Evolutionary conservation across 2,329 filamentous ascomycete species (phyloP).

Genomic region (Sporothrix phasma): DNA sequence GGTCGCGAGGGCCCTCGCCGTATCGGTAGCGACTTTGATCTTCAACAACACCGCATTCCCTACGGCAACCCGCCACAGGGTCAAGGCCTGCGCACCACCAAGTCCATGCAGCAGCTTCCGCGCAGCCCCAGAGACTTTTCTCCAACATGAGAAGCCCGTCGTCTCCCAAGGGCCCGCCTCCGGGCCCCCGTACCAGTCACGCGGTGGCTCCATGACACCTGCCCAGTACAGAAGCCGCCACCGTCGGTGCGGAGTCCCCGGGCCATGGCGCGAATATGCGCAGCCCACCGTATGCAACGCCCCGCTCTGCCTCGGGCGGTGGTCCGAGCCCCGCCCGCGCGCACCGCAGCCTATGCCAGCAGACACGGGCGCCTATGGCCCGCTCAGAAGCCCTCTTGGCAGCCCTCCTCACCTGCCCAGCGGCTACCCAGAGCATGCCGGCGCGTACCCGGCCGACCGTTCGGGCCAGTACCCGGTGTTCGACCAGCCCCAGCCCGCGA

Average conservation of each 20-base stretch:
- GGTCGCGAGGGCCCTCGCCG: neutral
- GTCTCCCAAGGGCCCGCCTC: neutral
- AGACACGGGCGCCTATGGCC: neutral
- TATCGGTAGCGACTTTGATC: neutral
- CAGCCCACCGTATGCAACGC: neutral
- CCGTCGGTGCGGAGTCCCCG: neutral
- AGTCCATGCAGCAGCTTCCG: constrained; percentile 15
- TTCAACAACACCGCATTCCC: neutral
- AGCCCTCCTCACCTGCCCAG: neutral
- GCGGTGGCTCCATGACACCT: constrained; percentile 5
- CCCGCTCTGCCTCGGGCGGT: neutral
- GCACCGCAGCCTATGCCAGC: neutral
- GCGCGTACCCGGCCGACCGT: neutral
- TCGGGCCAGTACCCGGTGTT: neutral
- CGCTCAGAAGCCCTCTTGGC: neutral
- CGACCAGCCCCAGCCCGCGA: neutral
- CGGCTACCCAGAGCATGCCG: neutral
- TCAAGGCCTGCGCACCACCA: neutral
- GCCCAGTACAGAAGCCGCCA: neutral
- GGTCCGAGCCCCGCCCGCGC: neutral
- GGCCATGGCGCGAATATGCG: neutral
- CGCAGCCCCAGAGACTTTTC: neutral
- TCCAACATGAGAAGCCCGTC: neutral
- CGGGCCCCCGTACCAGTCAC: neutral
- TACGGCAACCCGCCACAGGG: constrained; percentile 1